phyloP scores from a whole-genome alignment of 1,284 basidiomycete genomes.

The Leccinum fallax region DNA sequence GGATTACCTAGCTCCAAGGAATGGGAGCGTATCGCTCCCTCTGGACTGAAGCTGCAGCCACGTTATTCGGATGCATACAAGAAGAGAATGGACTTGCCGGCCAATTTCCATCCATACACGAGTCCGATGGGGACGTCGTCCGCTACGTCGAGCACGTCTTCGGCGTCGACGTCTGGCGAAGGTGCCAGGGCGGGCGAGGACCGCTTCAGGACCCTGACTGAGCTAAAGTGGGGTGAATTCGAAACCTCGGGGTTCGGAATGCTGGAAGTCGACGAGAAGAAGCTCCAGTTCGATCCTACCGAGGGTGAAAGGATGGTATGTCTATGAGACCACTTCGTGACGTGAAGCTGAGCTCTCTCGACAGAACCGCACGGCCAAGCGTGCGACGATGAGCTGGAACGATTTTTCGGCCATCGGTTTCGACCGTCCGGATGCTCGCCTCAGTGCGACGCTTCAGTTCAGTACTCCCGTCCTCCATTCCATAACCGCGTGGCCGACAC shows the following conservation, averaged over 20 bases:
- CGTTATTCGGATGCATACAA: constrained; percentile 71
- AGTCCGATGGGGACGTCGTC: constrained; percentile 29
- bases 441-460: constrained; percentile 82
- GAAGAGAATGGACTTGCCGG: constrained; percentile 69
- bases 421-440: constrained; percentile 69
- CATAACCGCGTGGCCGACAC: constrained; percentile 71
- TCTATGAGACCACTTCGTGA: constrained; percentile 12
- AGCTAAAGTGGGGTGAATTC: constrained; percentile 88
- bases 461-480: constrained; percentile 66
- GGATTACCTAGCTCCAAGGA: constrained; percentile 63
- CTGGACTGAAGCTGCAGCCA: constrained; percentile 53
- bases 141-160: constrained; percentile 32
- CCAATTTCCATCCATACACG: constrained; percentile 58
- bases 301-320: constrained; percentile 81
- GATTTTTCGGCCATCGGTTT: constrained; percentile 86
- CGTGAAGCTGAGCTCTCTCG: constrained; percentile 8
- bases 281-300: constrained; percentile 84
- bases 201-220: constrained; percentile 77
- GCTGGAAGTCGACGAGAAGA: constrained; percentile 55
- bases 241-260: constrained; percentile 77
- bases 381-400: constrained; percentile 81
- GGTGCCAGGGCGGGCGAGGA: constrained; percentile 52
- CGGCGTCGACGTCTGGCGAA: constrained; percentile 35
- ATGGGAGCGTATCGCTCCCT: constrained; percentile 69
- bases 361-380: constrained; percentile 71